These are phyloP conservation scores for Euphorbia peplus DNA, from an alignment of 345 rosid species.

Conservation along the genomic window DNA sequence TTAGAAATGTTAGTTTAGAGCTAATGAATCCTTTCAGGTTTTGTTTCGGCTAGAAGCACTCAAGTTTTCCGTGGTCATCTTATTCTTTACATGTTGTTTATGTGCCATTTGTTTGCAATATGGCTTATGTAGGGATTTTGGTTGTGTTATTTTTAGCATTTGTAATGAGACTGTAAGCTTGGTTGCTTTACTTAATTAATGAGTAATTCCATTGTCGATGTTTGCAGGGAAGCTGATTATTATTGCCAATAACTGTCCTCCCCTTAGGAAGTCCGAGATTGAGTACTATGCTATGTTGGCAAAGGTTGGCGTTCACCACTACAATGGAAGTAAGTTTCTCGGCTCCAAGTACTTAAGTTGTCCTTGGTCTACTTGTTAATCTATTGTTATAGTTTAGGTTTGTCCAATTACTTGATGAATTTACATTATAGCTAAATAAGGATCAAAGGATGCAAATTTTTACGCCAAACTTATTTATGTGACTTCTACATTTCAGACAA, in stretches of 20 bases:
- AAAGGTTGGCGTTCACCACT: constrained; percentile 70
- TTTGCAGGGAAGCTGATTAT: constrained; percentile 49
- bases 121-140: neutral
- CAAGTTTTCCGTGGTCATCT: too few relatives aligned
- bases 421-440: neutral
- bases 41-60: too few relatives aligned
- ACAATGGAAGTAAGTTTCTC: constrained; percentile 53
- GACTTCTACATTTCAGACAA: constrained; percentile 35
- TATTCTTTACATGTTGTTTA: neutral
- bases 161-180: neutral
- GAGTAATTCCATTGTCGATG: neutral
- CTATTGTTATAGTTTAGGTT: too few relatives aligned
- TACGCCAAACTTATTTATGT: neutral
- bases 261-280: constrained; percentile 64
- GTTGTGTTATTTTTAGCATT: neutral
- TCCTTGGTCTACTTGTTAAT: too few relatives aligned
- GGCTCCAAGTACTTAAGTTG: too few relatives aligned
- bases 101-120: neutral
- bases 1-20: too few relatives aligned
- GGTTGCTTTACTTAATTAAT: too few relatives aligned
- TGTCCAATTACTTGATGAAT: neutral
- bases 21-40: too few relatives aligned
- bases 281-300: too few relatives aligned
- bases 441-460: neutral
- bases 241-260: constrained; percentile 63